Conservation (phyloP, 257 asterid genomes). For the Penstemon davidsonii region DNA sequence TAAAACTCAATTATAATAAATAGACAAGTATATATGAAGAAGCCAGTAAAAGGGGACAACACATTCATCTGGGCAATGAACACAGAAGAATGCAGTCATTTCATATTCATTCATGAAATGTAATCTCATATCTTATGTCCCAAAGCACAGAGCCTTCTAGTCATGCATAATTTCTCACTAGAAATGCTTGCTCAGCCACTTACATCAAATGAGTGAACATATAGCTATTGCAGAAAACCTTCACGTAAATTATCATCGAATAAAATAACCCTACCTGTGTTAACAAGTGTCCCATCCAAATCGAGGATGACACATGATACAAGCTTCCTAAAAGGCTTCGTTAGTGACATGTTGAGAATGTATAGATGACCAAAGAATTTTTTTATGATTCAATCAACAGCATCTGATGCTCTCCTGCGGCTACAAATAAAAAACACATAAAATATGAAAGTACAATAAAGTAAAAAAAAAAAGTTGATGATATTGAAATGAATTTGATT, state of each 20-base stretch:
- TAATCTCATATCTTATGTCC: neutral
- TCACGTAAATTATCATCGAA: neutral
- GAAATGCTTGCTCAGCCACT: neutral
- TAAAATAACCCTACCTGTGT: slow-evolving; percentile 60
- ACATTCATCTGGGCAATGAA: neutral
- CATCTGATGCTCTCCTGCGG: slow-evolving; percentile 21
- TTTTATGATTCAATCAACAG: slow-evolving; percentile 26
- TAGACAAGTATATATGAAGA: neutral
- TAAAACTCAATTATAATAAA: neutral
- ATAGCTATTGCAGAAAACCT: slow-evolving; percentile 7
- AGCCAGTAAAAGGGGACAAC: neutral
- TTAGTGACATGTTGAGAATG: slow-evolving; percentile 34
- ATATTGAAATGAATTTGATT: neutral
- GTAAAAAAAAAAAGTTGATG: neutral
- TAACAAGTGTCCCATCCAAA: slow-evolving; percentile 92
- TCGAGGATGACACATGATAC: slow-evolving; percentile 78
- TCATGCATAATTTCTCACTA: neutral
- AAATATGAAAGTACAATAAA: neutral
- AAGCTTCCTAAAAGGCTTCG: slow-evolving; percentile 55
- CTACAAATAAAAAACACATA: slow-evolving; percentile 1
- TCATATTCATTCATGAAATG: slow-evolving; percentile 13
- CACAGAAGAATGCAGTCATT: neutral
- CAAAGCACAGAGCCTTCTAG: slow-evolving; percentile 5
- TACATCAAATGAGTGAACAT: slow-evolving; percentile 16
- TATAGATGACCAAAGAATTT: neutral